Evolutionary conservation across 441 rosid species (phyloP), one percentile per base, ranked within the genome.

Genomic region (California macrophylla): DNA sequence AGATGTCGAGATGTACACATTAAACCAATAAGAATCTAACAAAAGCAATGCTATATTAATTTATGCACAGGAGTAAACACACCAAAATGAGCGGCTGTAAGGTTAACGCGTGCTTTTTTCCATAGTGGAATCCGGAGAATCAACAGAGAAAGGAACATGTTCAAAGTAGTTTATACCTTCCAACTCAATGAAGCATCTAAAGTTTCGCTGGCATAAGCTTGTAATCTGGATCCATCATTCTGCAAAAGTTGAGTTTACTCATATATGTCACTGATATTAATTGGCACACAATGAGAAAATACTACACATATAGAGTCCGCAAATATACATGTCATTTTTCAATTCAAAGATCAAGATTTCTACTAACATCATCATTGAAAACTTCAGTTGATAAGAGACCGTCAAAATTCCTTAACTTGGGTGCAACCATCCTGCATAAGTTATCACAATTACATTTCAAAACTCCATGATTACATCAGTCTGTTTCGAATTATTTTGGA

Each of bases 341-440:
- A 4, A 45, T 45, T 45, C 52, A 45, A 13, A 45, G 18, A 45
- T 45, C 3, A 45, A 45, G 52, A n/a, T 45, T 45, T 45, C 52
- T 10, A 56, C 62, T 18, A 58, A 85, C 99, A 91, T 79, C 74
- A 52, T 86, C 90, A 72, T 89, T 80, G 52, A 45, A 45, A 45
- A 45, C 52, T 74, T 85, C 83, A 56, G 28, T 10, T 0, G 62
- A 56, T 24, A 23, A 56, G 71, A 95, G 93, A 73, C 90, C 98
- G 82, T 89, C 95, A 20, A 87, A 91, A 82, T 94, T 90, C 84
- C 91, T 91, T 84, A 91, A 69, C 62, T 87, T 82, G 38, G 98
- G 97, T 82, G 89, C 74, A 36, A 80, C 75, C 64, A 93, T 91
- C 75, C 98, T 93, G 82, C 40, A 78, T 3, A 56, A 56, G 7